Conservation (phyloP, 805 yeast genomes). For the Pichia deserticola region DNA sequence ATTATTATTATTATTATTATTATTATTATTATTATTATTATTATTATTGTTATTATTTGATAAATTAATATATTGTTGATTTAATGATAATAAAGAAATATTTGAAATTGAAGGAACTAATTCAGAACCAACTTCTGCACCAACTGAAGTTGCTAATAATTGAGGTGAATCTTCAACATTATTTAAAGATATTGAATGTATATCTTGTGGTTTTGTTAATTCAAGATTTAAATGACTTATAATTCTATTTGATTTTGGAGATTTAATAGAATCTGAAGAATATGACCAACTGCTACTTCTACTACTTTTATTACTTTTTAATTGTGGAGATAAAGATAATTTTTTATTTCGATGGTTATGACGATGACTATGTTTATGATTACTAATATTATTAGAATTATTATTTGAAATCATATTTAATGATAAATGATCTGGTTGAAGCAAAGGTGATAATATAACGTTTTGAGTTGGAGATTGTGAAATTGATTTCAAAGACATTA, state of each 20-base stretch:
- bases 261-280: background rate
- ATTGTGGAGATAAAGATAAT: slow-evolving; percentile 2
- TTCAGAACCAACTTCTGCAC: slow-evolving; percentile 25
- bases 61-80: slow-evolving; percentile 14
- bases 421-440: background rate
- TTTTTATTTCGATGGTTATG: background rate
- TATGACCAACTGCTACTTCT: background rate
- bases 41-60: background rate
- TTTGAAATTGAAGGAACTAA: slow-evolving; percentile 31
- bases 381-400: no score
- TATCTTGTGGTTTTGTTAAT: background rate
- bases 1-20: no score
- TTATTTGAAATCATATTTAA: background rate
- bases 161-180: slow-evolving; percentile 20
- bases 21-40: background rate
- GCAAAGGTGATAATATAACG: background rate
- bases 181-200: background rate
- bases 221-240: slow-evolving; percentile 1
- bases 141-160: slow-evolving; percentile 30
- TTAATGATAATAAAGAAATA: slow-evolving; percentile 30
- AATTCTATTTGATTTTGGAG: background rate
- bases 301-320: background rate
- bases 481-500: slow-evolving; percentile 1
- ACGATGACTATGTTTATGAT: background rate
- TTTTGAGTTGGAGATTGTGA: slow-evolving; percentile 3